phyloP scores from a whole-genome alignment of 495 filamentous ascomycete genomes.

The Thozetella sp. region DNA sequence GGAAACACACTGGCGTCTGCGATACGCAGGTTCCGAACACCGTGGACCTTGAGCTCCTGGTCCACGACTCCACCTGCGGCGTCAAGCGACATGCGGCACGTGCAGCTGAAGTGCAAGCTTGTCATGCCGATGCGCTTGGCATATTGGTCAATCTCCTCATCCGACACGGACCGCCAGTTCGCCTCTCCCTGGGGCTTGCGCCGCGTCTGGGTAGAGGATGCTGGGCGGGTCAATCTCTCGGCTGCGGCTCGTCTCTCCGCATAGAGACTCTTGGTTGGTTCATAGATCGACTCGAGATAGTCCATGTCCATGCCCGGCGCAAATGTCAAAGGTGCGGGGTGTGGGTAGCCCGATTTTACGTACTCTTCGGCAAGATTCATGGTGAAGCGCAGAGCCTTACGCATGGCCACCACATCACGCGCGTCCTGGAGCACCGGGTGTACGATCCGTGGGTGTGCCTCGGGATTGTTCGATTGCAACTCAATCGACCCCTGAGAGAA shows the following conservation, averaged over 20 bases:
- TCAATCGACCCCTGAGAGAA: slow-evolving; percentile 32
- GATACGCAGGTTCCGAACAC: slow-evolving; percentile 37
- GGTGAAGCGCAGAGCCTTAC: slow-evolving; percentile 20
- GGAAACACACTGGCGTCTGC: slow-evolving; percentile 56
- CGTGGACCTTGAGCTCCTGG: slow-evolving; percentile 49
- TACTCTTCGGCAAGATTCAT: slow-evolving; percentile 25
- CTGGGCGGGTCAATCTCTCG: not conserved
- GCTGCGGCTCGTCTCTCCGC: not conserved
- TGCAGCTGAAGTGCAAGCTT: slow-evolving; percentile 18
- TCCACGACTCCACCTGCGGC: slow-evolving; percentile 42
- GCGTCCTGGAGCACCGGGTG: slow-evolving; percentile 21
- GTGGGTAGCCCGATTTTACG: slow-evolving; percentile 15
- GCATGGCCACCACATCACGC: slow-evolving; percentile 12
- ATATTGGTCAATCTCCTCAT: slow-evolving; percentile 27
- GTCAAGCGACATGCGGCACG: slow-evolving; percentile 26
- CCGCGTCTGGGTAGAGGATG: not conserved
- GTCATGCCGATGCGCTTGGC: slow-evolving; percentile 9
- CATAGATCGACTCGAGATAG: slow-evolving; percentile 10
- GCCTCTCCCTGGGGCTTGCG: not conserved
- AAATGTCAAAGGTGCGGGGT: slow-evolving; percentile 12
- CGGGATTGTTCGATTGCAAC: slow-evolving; percentile 30
- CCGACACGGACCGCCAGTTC: slow-evolving; percentile 18
- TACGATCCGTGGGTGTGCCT: slow-evolving; percentile 21
- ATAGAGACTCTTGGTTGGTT: not conserved
- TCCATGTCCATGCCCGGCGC: slow-evolving; percentile 18